These are phyloP conservation scores for Testicularia cyperi DNA, from an alignment of 1,284 basidiomycete genomes.

Conservation along the genomic window DNA sequence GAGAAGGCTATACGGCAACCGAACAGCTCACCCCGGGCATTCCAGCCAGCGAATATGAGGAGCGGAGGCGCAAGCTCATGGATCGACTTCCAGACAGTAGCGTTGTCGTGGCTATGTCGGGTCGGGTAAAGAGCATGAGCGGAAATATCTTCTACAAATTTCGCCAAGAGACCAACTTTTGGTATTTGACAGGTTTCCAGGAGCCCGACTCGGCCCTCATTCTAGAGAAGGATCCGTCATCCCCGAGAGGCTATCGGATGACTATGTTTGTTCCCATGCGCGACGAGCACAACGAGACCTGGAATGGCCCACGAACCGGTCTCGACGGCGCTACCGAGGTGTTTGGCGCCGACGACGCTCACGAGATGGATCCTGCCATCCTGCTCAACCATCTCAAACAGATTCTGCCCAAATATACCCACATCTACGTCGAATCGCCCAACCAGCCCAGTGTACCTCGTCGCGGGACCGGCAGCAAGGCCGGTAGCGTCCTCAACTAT, in stretches of 20 bases:
- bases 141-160: constrained; percentile 68
- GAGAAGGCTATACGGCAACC: constrained; percentile 33
- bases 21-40: constrained; percentile 84
- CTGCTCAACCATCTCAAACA: constrained; percentile 45
- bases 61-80: constrained; percentile 74
- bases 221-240: constrained; percentile 47
- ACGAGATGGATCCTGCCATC: constrained; percentile 42
- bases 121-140: constrained; percentile 78
- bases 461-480: constrained; percentile 12
- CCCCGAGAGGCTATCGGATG: constrained; percentile 79
- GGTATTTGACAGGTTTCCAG: constrained; percentile 71
- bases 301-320: constrained; percentile 78
- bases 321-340: constrained; percentile 49
- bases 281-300: constrained; percentile 77
- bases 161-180: constrained; percentile 67
- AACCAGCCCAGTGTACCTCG: constrained; percentile 43
- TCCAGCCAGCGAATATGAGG: constrained; percentile 76
- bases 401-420: constrained; percentile 35
- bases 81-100: constrained; percentile 74
- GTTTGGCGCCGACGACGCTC: constrained; percentile 57
- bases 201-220: constrained; percentile 88
- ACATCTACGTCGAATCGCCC: constrained; percentile 56
- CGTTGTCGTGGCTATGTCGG: constrained; percentile 77
- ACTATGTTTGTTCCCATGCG: constrained; percentile 77
- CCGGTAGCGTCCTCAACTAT: constrained; percentile 50